These are phyloP conservation scores for Nannizziopsis arthrosporioides DNA, from an alignment of 2,329 filamentous ascomycete genomes.

Conservation along the genomic window DNA sequence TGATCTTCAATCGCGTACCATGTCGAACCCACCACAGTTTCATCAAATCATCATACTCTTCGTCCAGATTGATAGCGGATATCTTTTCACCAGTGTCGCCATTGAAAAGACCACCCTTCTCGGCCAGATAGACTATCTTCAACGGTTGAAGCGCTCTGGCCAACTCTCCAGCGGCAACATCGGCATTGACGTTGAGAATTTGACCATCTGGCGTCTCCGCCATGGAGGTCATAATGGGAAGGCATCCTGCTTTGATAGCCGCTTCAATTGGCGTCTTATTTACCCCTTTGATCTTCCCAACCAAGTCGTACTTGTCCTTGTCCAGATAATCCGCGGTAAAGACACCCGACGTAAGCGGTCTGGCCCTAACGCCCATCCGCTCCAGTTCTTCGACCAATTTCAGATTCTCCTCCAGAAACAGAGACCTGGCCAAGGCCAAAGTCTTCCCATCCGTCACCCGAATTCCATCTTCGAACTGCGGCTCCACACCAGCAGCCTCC, in stretches of 20 bases:
- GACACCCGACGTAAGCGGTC: constrained; percentile 79
- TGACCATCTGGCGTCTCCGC: constrained; percentile 85
- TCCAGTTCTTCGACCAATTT: constrained; percentile 84
- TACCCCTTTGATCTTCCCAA: constrained; percentile 89
- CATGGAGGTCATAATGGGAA: constrained; percentile 92
- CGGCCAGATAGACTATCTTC: constrained; percentile 97
- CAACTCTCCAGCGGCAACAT: constrained; percentile 88
- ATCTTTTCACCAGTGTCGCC: constrained; percentile 91
- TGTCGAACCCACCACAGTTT: constrained; percentile 88
- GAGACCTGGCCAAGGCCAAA: constrained; percentile 73
- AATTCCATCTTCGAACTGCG: constrained; percentile 92
- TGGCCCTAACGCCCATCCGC: constrained; percentile 74
- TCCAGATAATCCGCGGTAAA: constrained; percentile 91
- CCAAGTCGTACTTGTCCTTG: constrained; percentile 89
- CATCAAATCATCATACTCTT: constrained; percentile 91
- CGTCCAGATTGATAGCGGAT: constrained; percentile 91
- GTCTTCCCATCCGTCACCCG: constrained; percentile 93
- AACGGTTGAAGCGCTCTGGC: constrained; percentile 79
- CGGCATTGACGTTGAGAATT: constrained; percentile 93
- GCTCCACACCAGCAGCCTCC: constrained; percentile 82
- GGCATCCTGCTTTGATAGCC: constrained; percentile 77
- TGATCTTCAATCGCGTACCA: constrained; percentile 91
- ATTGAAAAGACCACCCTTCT: constrained; percentile 93
- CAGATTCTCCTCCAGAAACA: constrained; percentile 92
- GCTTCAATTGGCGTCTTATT: constrained; percentile 84